Evolutionary conservation across 2,329 filamentous ascomycete species (phyloP).

Genomic region (Chaetomium olivaceum): DNA sequence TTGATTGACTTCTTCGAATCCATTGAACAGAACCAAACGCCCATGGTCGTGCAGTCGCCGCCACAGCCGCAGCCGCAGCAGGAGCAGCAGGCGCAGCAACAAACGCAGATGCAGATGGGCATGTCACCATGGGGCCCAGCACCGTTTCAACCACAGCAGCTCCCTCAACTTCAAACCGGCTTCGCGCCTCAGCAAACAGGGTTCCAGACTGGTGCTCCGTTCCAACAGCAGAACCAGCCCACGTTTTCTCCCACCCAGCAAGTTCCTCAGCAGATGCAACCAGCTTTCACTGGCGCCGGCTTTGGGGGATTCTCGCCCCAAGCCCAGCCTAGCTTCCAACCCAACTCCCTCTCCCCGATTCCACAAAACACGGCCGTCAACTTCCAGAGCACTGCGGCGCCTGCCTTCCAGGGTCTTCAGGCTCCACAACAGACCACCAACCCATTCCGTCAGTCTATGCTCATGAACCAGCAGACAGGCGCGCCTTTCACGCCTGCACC

Average conservation of each 20-base stretch:
- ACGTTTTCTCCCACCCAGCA: constrained; percentile 42
- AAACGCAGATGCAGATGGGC: constrained; percentile 39
- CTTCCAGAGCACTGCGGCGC: constrained; percentile 51
- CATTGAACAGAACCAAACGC: constrained; percentile 84
- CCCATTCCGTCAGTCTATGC: constrained; percentile 90
- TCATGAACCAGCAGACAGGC: constrained; percentile 56
- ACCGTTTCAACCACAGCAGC: constrained; percentile 40
- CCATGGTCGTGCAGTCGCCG: constrained; percentile 55
- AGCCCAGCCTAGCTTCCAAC: constrained; percentile 60
- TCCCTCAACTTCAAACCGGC: constrained; percentile 44
- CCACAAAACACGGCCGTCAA: constrained; percentile 57
- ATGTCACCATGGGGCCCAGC: constrained; percentile 42
- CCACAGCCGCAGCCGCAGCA: constrained; percentile 42
- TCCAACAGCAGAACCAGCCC: constrained; percentile 39
- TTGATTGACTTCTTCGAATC: constrained; percentile 94
- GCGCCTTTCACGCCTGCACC: constrained; percentile 24
- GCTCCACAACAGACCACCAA: constrained; percentile 71
- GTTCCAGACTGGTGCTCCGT: constrained; percentile 46
- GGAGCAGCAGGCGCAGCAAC: constrained; percentile 39
- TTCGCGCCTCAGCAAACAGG: constrained; percentile 45
- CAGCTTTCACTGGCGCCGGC: constrained; percentile 66
- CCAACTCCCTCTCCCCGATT: constrained; percentile 55
- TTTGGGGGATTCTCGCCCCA: constrained; percentile 82
- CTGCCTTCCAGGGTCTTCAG: constrained; percentile 47
- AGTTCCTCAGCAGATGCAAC: constrained; percentile 47